Evolutionary conservation across 2,329 filamentous ascomycete species (phyloP).

Genomic region (Aspergillus pseudoterreus): DNA sequence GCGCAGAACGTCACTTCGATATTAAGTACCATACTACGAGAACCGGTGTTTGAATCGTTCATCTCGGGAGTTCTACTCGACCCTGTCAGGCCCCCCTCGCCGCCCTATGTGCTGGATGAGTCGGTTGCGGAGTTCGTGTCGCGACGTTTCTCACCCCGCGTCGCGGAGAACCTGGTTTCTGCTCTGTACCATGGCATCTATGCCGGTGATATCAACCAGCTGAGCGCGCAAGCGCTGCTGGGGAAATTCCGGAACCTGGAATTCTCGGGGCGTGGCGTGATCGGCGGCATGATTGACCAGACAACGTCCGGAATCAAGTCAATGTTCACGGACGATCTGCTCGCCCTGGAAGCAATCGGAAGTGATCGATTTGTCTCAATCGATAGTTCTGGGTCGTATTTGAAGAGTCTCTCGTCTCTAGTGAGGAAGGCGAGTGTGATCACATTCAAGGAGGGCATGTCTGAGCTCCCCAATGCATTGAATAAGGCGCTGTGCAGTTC

Average conservation of each 20-base stretch:
- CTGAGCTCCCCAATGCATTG: constrained; percentile 56
- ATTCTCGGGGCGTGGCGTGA: constrained; percentile 12
- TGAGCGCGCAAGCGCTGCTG: constrained; percentile 68
- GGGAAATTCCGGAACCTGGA: constrained; percentile 51
- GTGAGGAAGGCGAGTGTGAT: constrained; percentile 33
- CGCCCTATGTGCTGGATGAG: constrained; percentile 53
- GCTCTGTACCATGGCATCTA: constrained; percentile 83
- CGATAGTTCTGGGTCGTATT: constrained; percentile 14
- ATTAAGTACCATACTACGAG: constrained; percentile 38
- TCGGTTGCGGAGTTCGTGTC: constrained; percentile 66
- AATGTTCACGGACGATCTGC: constrained; percentile 23
- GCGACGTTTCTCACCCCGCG: constrained; percentile 50
- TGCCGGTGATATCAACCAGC: constrained; percentile 77
- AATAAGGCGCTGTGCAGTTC: constrained; percentile 48
- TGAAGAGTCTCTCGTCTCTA: constrained; percentile 14
- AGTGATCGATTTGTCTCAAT: not conserved
- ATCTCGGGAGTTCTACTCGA: constrained; percentile 33
- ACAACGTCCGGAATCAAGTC: constrained; percentile 7
- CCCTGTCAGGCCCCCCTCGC: constrained; percentile 24
- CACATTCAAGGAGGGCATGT: constrained; percentile 56
- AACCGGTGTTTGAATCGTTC: constrained; percentile 56
- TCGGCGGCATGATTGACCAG: constrained; percentile 13
- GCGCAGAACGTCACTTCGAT: constrained; percentile 27
- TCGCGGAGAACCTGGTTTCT: constrained; percentile 71
- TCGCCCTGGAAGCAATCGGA: constrained; percentile 20